Percentiles rank a stretch among this genome's conserved stretches.
These are phyloP conservation scores for Rutstroemia sp. DNA, from an alignment of 2,329 filamentous ascomycete genomes.

Conservation along the genomic window DNA sequence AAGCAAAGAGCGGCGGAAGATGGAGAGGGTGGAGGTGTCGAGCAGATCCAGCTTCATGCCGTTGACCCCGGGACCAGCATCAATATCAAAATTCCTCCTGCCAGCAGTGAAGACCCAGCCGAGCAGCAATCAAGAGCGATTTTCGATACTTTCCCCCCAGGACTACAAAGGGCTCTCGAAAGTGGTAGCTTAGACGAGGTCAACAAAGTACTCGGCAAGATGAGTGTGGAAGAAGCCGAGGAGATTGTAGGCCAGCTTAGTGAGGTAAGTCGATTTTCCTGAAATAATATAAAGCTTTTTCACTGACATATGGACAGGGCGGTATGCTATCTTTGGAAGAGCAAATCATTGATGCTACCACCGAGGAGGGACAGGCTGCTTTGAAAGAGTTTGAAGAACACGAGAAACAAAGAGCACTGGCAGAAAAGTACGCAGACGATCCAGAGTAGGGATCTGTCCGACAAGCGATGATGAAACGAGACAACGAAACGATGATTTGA, in stretches of 20 bases:
- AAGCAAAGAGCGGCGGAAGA: conserved; percentile 45
- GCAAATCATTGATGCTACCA: conserved; percentile 91
- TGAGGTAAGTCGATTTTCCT: conserved; percentile 43
- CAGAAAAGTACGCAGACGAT: conserved; percentile 28
- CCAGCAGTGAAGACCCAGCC: conserved; percentile 57
- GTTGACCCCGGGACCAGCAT: conserved; percentile 91
- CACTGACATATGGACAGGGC: conserved; percentile 39
- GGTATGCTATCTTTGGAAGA: conserved; percentile 88
- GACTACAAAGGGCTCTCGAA: conserved; percentile 74
- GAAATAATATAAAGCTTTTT: background rate
- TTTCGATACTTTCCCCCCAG: conserved; percentile 77
- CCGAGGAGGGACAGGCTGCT: conserved; percentile 72
- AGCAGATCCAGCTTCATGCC: conserved; percentile 96
- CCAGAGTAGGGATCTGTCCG: conserved; percentile 25
- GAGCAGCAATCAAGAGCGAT: conserved; percentile 60
- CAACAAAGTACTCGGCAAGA: conserved; percentile 79
- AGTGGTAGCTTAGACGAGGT: conserved; percentile 85
- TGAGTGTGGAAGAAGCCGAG: conserved; percentile 84
- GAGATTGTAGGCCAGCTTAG: conserved; percentile 74
- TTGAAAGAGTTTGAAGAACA: conserved; percentile 67
- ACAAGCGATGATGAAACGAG: background rate
- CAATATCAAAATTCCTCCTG: conserved; percentile 73
- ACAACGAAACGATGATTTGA: background rate
- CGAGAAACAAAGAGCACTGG: conserved; percentile 28
- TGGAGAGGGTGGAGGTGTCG: conserved; percentile 58